A percentile compares a stretch with the other conserved stretches of the same genome.
These are phyloP conservation scores for Bipolaris bicolor DNA, from an alignment of 2,329 filamentous ascomycete genomes.

Conservation along the genomic window DNA sequence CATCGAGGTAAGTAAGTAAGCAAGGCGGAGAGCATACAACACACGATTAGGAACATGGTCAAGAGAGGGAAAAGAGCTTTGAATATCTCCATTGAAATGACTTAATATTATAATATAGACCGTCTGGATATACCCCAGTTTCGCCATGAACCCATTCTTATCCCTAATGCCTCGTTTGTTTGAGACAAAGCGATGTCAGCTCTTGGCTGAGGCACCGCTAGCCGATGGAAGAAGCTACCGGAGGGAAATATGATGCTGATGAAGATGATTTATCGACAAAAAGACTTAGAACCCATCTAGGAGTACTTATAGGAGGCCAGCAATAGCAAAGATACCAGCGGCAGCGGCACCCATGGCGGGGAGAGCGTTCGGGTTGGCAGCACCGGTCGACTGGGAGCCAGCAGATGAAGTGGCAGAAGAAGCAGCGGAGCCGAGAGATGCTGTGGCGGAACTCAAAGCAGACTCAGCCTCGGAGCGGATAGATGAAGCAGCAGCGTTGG, in stretches of 20 bases:
- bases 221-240: constrained; percentile 10
- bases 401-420: constrained; percentile 15
- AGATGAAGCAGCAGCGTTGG: constrained; percentile 20
- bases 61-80: neutral
- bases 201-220: constrained; percentile 9
- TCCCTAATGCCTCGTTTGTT: constrained; percentile 15
- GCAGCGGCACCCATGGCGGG: constrained; percentile 42
- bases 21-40: neutral
- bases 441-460: constrained; percentile 7
- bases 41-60: neutral
- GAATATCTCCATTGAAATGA: constrained; percentile 13
- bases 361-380: constrained; percentile 32
- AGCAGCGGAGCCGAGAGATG: neutral
- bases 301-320: constrained; percentile 40
- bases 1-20: neutral
- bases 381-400: constrained; percentile 20
- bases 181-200: constrained; percentile 21
- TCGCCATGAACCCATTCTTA: constrained; percentile 4
- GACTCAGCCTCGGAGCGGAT: constrained; percentile 22
- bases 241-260: constrained; percentile 9
- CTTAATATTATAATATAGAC: constrained; percentile 12
- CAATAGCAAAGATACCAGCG: constrained; percentile 39
- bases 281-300: neutral
- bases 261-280: neutral
- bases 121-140: constrained; percentile 1